phyloP scores from a whole-genome alignment of 1,284 basidiomycete species.

The Cutaneotrichosporon cyanovorans region DNA sequence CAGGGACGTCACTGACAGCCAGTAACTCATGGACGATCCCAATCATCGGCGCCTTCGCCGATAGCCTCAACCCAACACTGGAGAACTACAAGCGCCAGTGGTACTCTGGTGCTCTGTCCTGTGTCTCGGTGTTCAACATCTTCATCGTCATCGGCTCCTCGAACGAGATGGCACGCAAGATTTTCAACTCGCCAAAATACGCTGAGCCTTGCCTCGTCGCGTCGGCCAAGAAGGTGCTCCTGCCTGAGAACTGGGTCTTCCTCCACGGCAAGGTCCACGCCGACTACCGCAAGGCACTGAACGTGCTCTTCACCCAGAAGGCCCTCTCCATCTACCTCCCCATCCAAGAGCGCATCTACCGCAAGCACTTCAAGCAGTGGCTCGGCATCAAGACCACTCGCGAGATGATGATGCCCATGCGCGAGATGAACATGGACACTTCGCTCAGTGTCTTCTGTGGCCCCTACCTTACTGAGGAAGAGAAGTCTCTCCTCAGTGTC shows the following conservation, averaged over 20 bases:
- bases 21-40: slow-evolving; percentile 83
- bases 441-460: slow-evolving; percentile 95
- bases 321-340: slow-evolving; percentile 83
- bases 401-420: slow-evolving; percentile 82
- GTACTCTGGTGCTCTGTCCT: slow-evolving; percentile 74
- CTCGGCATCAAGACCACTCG: slow-evolving; percentile 49
- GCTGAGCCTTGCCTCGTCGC: slow-evolving; percentile 91
- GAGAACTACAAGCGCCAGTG: slow-evolving; percentile 84
- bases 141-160: slow-evolving; percentile 95
- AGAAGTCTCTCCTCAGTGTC: slow-evolving; percentile 71
- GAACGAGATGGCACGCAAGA: slow-evolving; percentile 83
- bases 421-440: slow-evolving; percentile 95
- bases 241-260: slow-evolving; percentile 96
- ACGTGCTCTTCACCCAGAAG: slow-evolving; percentile 87
- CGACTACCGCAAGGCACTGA: slow-evolving; percentile 87
- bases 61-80: slow-evolving; percentile 79
- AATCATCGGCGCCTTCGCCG: slow-evolving; percentile 84
- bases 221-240: slow-evolving; percentile 81
- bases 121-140: slow-evolving; percentile 90
- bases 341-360: slow-evolving; percentile 80
- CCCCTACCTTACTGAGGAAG: slow-evolving; percentile 72
- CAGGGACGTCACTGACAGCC: too few relatives aligned
- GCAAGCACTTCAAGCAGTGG: slow-evolving; percentile 69
- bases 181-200: slow-evolving; percentile 79
- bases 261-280: slow-evolving; percentile 88